Percentiles rank a stretch among this genome's conserved stretches.
phyloP scores from a whole-genome alignment of 2,329 filamentous ascomycete species.

The Graphilbum fragrans region DNA sequence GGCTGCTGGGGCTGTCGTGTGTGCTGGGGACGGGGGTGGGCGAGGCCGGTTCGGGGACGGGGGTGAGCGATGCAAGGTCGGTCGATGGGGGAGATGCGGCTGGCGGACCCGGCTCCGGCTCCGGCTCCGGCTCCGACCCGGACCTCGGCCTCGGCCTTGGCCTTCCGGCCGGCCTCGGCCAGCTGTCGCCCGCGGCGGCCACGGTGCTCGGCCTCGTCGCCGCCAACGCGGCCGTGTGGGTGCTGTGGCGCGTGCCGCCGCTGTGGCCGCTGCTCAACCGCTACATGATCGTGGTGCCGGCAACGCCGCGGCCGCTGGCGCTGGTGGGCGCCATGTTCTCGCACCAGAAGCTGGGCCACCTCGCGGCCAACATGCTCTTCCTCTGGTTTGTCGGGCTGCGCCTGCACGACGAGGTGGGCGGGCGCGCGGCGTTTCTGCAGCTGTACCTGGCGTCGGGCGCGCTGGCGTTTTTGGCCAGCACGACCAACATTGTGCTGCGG shows the following conservation, averaged over 20 bases:
- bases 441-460: conserved; percentile 50
- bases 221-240: conserved; percentile 44
- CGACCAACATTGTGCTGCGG: conserved; percentile 35
- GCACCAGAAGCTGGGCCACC: conserved; percentile 51
- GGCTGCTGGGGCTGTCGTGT: conserved; percentile 30
- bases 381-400: conserved; percentile 55
- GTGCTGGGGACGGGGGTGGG: conserved; percentile 23
- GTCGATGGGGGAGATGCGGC: background rate
- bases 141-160: background rate
- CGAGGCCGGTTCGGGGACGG: conserved; percentile 30
- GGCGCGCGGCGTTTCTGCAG: conserved; percentile 56
- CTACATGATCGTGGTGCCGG: conserved; percentile 54
- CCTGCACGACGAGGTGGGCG: conserved; percentile 60
- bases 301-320: conserved; percentile 49
- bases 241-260: conserved; percentile 51
- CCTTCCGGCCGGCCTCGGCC: conserved; percentile 6
- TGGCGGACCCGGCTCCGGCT: background rate
- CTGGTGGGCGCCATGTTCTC: conserved; percentile 57
- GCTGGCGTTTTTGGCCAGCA: conserved; percentile 44
- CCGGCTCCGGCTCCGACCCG: conserved; percentile 6
- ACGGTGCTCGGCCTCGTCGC: conserved; percentile 51
- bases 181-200: conserved; percentile 48
- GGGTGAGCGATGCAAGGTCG: background rate
- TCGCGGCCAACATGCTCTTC: conserved; percentile 50
- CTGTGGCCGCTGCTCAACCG: conserved; percentile 55